A percentile compares a stretch with the other conserved stretches of the same genome.
These are phyloP conservation scores for Epichloe amarillans DNA, from an alignment of 2,329 filamentous ascomycete genomes.

Conservation along the genomic window DNA sequence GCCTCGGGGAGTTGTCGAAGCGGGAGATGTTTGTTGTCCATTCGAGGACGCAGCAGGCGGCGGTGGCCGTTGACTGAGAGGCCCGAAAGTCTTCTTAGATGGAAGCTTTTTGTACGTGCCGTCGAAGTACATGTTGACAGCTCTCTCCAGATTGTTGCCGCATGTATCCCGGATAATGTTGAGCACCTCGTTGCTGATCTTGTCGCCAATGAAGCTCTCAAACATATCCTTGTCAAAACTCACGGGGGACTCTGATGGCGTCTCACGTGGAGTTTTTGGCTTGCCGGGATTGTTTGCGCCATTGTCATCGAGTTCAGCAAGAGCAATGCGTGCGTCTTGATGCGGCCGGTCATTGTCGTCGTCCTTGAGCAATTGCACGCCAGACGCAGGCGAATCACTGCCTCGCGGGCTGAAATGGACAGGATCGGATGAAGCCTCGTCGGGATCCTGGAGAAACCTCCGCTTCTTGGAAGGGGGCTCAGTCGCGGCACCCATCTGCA, in stretches of 20 bases:
- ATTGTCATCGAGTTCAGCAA: slow-evolving; percentile 8
- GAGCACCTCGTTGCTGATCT: slow-evolving; percentile 35
- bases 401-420: slow-evolving; percentile 9
- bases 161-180: slow-evolving; percentile 39
- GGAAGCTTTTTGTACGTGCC: slow-evolving; percentile 47
- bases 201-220: slow-evolving; percentile 45
- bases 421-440: slow-evolving; percentile 17
- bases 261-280: slow-evolving; percentile 5
- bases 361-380: slow-evolving; percentile 15
- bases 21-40: background rate
- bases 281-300: slow-evolving; percentile 1
- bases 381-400: slow-evolving; percentile 12
- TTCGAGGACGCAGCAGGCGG: background rate
- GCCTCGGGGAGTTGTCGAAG: slow-evolving; percentile 3
- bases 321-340: slow-evolving; percentile 6
- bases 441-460: slow-evolving; percentile 24
- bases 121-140: slow-evolving; percentile 58
- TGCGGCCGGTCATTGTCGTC: slow-evolving; percentile 10
- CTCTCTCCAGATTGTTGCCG: slow-evolving; percentile 44
- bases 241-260: slow-evolving; percentile 14
- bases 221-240: slow-evolving; percentile 45
- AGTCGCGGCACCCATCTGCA: slow-evolving; percentile 25
- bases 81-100: slow-evolving; percentile 8
- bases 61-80: background rate
- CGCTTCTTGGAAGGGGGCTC: slow-evolving; percentile 33